phyloP scores from a whole-genome alignment of 2,329 filamentous ascomycete species.

The Alternaria ethzedia region DNA sequence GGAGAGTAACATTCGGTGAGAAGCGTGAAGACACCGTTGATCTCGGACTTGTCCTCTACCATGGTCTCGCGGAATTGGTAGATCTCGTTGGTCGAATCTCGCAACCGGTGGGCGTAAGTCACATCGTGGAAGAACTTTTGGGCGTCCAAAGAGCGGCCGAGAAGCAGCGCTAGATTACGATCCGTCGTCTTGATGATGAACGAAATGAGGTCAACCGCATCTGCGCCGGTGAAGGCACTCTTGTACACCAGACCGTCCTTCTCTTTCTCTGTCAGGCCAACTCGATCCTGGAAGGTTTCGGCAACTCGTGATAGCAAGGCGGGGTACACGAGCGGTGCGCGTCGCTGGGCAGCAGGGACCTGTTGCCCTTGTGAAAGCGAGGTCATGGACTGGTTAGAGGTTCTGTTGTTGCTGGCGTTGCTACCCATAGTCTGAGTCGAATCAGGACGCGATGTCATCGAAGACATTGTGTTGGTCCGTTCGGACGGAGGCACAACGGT shows the following conservation, averaged over 20 bases:
- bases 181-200: conserved; percentile 98
- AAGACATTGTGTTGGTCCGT: conserved; percentile 62
- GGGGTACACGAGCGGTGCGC: conserved; percentile 88
- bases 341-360: conserved; percentile 60
- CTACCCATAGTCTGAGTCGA: conserved; percentile 42
- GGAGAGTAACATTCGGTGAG: conserved; percentile 98
- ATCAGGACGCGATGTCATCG: conserved; percentile 52
- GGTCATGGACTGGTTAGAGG: conserved; percentile 52
- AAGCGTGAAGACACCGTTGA: conserved; percentile 96
- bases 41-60: conserved; percentile 81
- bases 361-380: conserved; percentile 35
- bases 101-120: conserved; percentile 92
- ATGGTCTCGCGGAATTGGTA: conserved; percentile 96
- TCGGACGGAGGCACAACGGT: conserved; percentile 73
- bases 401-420: conserved; percentile 43
- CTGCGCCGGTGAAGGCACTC: conserved; percentile 92
- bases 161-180: conserved; percentile 86
- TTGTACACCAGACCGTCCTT: conserved; percentile 98
- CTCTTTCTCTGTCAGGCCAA: conserved; percentile 82
- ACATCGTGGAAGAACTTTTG: conserved; percentile 99
- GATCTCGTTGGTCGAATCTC: conserved; percentile 92
- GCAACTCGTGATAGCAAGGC: conserved; percentile 92
- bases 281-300: conserved; percentile 88
- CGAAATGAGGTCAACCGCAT: conserved; percentile 92
- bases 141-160: conserved; percentile 91